These are phyloP conservation scores for Pleurotus platypus DNA, from an alignment of 768 basidiomycete genomes.

Conservation along the genomic window DNA sequence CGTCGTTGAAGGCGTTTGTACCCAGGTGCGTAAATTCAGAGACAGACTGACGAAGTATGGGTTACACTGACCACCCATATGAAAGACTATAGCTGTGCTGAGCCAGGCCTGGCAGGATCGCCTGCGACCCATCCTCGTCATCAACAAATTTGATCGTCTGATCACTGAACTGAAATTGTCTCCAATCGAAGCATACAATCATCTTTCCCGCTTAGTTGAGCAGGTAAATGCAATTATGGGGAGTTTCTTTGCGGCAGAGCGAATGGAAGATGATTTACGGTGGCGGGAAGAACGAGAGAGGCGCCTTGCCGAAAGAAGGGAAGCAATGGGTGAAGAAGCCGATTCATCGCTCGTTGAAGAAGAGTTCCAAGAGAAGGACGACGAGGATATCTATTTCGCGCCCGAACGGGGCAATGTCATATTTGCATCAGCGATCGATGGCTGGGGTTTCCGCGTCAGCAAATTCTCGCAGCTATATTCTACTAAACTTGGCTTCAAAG, in stretches of 20 bases:
- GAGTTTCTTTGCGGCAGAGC: slow-evolving; percentile 87
- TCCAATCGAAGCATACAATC: slow-evolving; percentile 91
- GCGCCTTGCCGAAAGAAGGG: slow-evolving; percentile 73
- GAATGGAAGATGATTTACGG: slow-evolving; percentile 94
- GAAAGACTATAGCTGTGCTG: slow-evolving; percentile 89
- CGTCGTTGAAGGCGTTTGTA: slow-evolving; percentile 97
- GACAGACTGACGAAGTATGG: too few species aligned
- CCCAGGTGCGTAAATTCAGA: slow-evolving; percentile 59
- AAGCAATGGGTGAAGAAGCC: slow-evolving; percentile 60
- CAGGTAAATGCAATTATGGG: slow-evolving; percentile 99
- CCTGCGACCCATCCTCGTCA: slow-evolving; percentile 86
- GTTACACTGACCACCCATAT: not conserved
- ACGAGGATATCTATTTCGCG: slow-evolving; percentile 96
- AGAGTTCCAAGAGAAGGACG: slow-evolving; percentile 91
- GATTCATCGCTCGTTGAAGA: slow-evolving; percentile 61
- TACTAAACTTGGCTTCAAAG: slow-evolving; percentile 86
- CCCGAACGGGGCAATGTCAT: slow-evolving; percentile 95
- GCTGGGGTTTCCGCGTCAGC: slow-evolving; percentile 94
- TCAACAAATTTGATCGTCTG: slow-evolving; percentile 95
- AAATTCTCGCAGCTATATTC: slow-evolving; percentile 94
- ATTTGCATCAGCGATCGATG: slow-evolving; percentile 93
- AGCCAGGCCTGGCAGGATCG: slow-evolving; percentile 92
- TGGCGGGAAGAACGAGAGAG: slow-evolving; percentile 93
- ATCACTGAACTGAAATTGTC: slow-evolving; percentile 91
- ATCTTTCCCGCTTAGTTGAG: slow-evolving; percentile 89